Percentiles rank a stretch among this genome's conserved stretches.
Conservation (phyloP, 805 yeast species). For the Yamadazyma sp. region DNA sequence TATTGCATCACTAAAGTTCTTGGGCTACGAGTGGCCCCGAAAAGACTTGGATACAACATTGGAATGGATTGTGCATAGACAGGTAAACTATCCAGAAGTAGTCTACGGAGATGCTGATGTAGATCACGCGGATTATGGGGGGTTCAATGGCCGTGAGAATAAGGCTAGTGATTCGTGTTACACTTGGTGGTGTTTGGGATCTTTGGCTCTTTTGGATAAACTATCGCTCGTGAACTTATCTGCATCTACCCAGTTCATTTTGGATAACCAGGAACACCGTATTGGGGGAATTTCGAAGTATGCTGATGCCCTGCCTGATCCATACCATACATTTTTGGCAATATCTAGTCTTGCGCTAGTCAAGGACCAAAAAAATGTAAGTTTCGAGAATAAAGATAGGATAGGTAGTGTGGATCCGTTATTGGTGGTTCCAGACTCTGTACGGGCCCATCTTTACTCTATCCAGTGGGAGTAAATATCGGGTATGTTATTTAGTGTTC, state of each 20-base stretch:
- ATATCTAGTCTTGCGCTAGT: slow-evolving; percentile 39
- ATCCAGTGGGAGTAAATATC: slow-evolving; percentile 7
- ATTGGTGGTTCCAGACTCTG: slow-evolving; percentile 25
- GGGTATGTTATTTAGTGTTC: neutral
- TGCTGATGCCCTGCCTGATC: slow-evolving; percentile 65
- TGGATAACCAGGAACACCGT: slow-evolving; percentile 56
- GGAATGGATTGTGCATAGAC: slow-evolving; percentile 66
- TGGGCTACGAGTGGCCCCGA: slow-evolving; percentile 24
- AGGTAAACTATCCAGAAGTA: slow-evolving; percentile 41
- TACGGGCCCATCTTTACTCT: slow-evolving; percentile 11
- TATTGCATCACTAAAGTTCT: slow-evolving; percentile 54
- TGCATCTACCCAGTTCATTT: slow-evolving; percentile 44
- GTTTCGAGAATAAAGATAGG: slow-evolving; percentile 10
- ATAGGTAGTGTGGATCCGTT: slow-evolving; percentile 26
- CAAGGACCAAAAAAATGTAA: slow-evolving; percentile 13
- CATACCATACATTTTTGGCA: slow-evolving; percentile 65
- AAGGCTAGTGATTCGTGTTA: slow-evolving; percentile 87
- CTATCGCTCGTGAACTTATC: slow-evolving; percentile 34
- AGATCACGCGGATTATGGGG: slow-evolving; percentile 58
- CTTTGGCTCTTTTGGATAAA: slow-evolving; percentile 47
- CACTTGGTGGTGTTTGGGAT: slow-evolving; percentile 76
- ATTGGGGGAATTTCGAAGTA: slow-evolving; percentile 80
- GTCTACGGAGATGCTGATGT: slow-evolving; percentile 29
- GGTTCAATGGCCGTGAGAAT: slow-evolving; percentile 84
- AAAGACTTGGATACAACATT: slow-evolving; percentile 35